These are phyloP conservation scores for Peniophora sp. DNA, from an alignment of 1,284 basidiomycete species.

Conservation along the genomic window DNA sequence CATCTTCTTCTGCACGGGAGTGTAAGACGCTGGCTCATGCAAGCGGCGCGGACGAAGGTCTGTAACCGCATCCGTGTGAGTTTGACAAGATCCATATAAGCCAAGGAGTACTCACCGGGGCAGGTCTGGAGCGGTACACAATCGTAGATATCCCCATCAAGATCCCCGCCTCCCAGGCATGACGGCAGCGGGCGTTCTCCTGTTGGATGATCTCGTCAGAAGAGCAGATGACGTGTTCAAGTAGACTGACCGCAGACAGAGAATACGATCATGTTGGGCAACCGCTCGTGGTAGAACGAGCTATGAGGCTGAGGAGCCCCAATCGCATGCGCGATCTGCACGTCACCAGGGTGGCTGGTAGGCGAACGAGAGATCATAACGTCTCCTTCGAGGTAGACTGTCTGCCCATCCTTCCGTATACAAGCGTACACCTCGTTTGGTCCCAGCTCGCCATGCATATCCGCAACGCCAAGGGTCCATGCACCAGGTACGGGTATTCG, in stretches of 20 bases:
- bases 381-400: slow-evolving; percentile 44
- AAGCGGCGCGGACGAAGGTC: not conserved
- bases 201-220: slow-evolving; percentile 15
- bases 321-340: slow-evolving; percentile 52
- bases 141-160: slow-evolving; percentile 44
- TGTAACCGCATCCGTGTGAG: slow-evolving; percentile 36
- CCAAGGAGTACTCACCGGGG: slow-evolving; percentile 17
- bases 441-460: slow-evolving; percentile 42
- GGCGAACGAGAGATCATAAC: slow-evolving; percentile 57
- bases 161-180: slow-evolving; percentile 56
- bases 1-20: slow-evolving; percentile 35
- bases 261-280: slow-evolving; percentile 53
- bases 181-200: slow-evolving; percentile 54
- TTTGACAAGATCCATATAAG: slow-evolving; percentile 9
- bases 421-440: slow-evolving; percentile 54
- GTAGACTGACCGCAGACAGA: slow-evolving; percentile 36
- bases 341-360: slow-evolving; percentile 62
- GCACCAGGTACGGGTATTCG: slow-evolving; percentile 56
- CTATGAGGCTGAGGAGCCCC: slow-evolving; percentile 45
- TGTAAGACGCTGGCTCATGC: slow-evolving; percentile 17
- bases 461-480: slow-evolving; percentile 62
- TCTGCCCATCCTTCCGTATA: slow-evolving; percentile 31
- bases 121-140: slow-evolving; percentile 26
- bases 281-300: slow-evolving; percentile 39
- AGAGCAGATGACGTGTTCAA: not conserved